Base-by-base conservation (phyloP, 192 early-diverging fungal species). In the Backusella luteola region DNA sequence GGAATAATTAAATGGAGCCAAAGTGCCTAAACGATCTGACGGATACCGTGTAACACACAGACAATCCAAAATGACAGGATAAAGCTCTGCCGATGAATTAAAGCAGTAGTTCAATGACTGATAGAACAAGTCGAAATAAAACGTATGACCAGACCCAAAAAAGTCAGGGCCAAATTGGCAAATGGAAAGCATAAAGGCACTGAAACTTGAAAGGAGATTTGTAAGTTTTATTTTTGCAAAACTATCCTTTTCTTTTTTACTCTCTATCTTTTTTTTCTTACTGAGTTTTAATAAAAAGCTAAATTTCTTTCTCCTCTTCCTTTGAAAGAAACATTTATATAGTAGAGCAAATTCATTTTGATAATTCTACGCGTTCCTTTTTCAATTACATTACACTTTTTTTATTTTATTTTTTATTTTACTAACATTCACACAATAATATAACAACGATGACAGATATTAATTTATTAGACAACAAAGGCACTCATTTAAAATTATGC, bases 401-500 rank as follows among this genome's bases (percentile, higher is more conserved):
- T 49, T 49, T 19, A 19, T 19, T 49, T 49, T 49, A 6, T 49
- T 49, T 49, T 49, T 49, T 12, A 1, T 44, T 44, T 44, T 49
- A n/a, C 26, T 63, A 63, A 63, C 14, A 63, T n/a, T 6, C 17
- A 49, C 19, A 49, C 46, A 49, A 49, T 49, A 49, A 44, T 17
- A 59, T 23, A 8, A 26, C 3, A 26, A 63, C 26, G 14, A 63
- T 63, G 56, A 63, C 56, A 63, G 21, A 63, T 9, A 14, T 63
- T 29, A 63, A 63, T 63, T 63, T 63, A 26, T 63, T 63, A 63
- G 4, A 63, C 23, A 63, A 29, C 46, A 49, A n/a, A n/a, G 6
- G 23, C 3, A 66, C 39, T 67, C 59, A 75, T 23, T 34, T 75
- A 23, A 66, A 75, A 39, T 23, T 75, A 49, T 75, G 36, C 32